Evolutionary conservation across 2,329 filamentous ascomycete species (phyloP).

Genomic region (Stachybotrys chartarum): DNA sequence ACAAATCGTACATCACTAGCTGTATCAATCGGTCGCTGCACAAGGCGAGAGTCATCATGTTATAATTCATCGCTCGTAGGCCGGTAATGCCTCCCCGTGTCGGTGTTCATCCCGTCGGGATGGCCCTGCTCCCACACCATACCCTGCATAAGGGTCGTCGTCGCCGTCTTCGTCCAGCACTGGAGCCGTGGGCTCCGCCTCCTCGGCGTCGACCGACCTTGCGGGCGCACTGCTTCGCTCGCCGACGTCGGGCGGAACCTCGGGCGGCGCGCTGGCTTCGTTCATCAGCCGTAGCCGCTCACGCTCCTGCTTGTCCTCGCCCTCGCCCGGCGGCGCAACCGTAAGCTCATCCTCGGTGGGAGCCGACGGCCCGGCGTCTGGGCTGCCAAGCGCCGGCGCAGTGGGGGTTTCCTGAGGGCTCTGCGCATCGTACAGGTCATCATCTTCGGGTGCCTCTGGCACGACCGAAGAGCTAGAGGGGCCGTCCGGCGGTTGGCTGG

Average conservation of each 20-base stretch:
- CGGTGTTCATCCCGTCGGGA: slow-evolving; percentile 9
- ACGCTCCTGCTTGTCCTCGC: slow-evolving; percentile 79
- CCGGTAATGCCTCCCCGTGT: slow-evolving; percentile 28
- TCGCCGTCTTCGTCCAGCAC: slow-evolving; percentile 45
- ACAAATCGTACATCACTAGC: neutral
- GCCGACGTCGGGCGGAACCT: slow-evolving; percentile 47
- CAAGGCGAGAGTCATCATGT: neutral
- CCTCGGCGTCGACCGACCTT: slow-evolving; percentile 18
- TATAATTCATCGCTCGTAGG: slow-evolving; percentile 27
- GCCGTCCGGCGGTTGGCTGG: slow-evolving; percentile 57
- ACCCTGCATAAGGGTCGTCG: slow-evolving; percentile 28
- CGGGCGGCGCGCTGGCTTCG: slow-evolving; percentile 57
- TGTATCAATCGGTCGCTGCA: neutral
- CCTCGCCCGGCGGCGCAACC: slow-evolving; percentile 39
- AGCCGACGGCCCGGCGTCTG: slow-evolving; percentile 28
- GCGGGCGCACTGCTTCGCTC: slow-evolving; percentile 21
- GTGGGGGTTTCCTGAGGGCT: slow-evolving; percentile 20
- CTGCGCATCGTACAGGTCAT: slow-evolving; percentile 44
- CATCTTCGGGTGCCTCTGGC: slow-evolving; percentile 26
- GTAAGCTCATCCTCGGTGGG: slow-evolving; percentile 39
- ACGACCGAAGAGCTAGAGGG: slow-evolving; percentile 27
- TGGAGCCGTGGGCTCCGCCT: slow-evolving; percentile 48
- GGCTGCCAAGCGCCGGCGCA: slow-evolving; percentile 6
- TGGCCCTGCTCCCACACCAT: slow-evolving; percentile 17
- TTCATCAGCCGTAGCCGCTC: slow-evolving; percentile 58